Base-by-base conservation (phyloP, 306 rosid species). In the Vigna radiata region DNA sequence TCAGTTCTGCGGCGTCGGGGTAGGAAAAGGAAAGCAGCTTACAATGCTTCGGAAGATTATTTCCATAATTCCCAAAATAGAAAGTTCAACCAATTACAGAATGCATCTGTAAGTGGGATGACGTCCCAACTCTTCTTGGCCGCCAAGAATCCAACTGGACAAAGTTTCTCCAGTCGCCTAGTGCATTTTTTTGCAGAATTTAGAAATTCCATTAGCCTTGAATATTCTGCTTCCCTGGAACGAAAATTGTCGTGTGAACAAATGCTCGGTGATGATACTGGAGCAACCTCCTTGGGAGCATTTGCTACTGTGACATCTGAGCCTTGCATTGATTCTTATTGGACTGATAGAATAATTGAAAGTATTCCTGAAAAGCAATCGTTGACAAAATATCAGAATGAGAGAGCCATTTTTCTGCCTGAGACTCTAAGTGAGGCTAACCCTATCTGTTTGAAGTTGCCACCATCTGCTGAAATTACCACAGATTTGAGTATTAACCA, bases 311-410 rank as follows among this genome's bases (percentile, higher is more conserved):
- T 77, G 73, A 33, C 82, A 23, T 76, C 83, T 55, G 85, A 84
- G 69, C 52, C 72, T 18, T 85, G 74, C 63, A 79, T 68, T 25
- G 95, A 91, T 82, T 80, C 90, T 75, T 85, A 90, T 81, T 84
- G 91, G 92, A 81, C 91, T 41, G 96, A 93, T 73, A 85, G 90
- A 70, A 66, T 88, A 31, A 84, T 89, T 47, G 81, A 88, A 73
- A 83, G 85, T 62, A 59, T 76, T 55, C 81, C 89, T 69, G 91
- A 79, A 25, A 85, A 84, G 78, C 85, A 86, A 31, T 21, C 81
- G 39, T 60, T 70, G 63, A 37, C 77, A 13, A 50, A 76, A 59
- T 70, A 72, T 65, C 86, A 69, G 78, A 85, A 79, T 73, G 81
- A 73, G 44, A 73, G 68, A 25, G 83, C 60, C 19, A 79, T 77